Evolutionary conservation across 202 grass and related monocot species (phyloP), one percentile per base, ranked within the genome.

Genomic region (Zizania palustris): DNA sequence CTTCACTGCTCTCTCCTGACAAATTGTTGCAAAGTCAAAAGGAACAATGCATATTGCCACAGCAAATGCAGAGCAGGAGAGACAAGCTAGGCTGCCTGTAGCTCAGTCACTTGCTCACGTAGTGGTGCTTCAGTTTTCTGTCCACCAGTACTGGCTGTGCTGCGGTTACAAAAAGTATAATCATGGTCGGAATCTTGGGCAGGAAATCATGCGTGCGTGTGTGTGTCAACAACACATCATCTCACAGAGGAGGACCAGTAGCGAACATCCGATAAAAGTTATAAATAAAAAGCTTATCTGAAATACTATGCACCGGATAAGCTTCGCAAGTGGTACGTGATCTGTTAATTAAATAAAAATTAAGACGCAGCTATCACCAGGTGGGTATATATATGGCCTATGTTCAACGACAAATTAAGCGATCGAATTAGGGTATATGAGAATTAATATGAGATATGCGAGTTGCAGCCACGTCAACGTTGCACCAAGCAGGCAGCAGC

Each of bases 331-430:
- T 19, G 50, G 50, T n/a, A n/a, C n/a, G n/a, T 54, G 50, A 11
- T 33, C 0, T 7, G 11, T 1, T 40, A 55, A 38, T 41, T 10
- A 5, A 37, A 13, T 58, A 50, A 37, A 61, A 19, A 16, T 41
- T 59, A 19, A 0, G 19, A 18, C 40, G 37, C 56, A 59, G 49
- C 49, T 65, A 84, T 84, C 82, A 34, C 41, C 82, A 84, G 74
- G 82, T 66, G 59, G 20, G 36, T 11, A 78, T 36, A 4, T 3
- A 41, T 36, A 4, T 3, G 33, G 6, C 59, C 38, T 65, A 48
- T 41, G 48, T 37, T 55, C 66, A 65, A 72, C 59, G 71, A 16
- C 16, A 44, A 46, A 77, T 28, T 46, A n/a, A 36, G 42, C 0
- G 15, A 61, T 50, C 45, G 18, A 33, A 64, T 51, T 43, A 48